phyloP scores from a whole-genome alignment of 805 yeast genomes.

The Candida multigemmis region DNA sequence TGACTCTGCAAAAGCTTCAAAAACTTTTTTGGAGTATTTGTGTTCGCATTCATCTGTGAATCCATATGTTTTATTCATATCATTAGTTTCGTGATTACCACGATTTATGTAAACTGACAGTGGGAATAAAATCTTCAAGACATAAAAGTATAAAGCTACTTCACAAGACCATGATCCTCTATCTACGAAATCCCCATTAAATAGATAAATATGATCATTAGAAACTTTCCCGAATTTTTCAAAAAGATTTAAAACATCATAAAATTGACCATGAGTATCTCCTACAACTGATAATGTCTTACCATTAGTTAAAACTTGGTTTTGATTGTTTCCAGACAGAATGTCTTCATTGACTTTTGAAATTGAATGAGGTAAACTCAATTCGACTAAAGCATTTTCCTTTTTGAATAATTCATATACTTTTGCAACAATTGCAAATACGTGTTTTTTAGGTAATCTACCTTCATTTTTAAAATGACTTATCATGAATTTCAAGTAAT shows the following conservation, averaged over 20 bases:
- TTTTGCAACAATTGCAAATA: conserved; percentile 69
- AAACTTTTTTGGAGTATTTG: conserved; percentile 75
- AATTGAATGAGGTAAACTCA: conserved; percentile 33
- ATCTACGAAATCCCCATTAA: conserved; percentile 97
- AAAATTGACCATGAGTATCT: conserved; percentile 96
- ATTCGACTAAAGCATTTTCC: conserved; percentile 73
- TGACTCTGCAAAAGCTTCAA: conserved; percentile 75
- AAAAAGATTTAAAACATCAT: conserved; percentile 79
- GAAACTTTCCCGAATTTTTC: conserved; percentile 62
- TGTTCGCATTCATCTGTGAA: conserved; percentile 92
- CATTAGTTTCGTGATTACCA: conserved; percentile 95
- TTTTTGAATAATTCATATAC: conserved; percentile 53
- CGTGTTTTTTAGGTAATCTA: conserved; percentile 70
- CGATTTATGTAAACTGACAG: conserved; percentile 65
- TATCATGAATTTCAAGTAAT: conserved; percentile 59
- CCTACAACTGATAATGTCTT: conserved; percentile 79
- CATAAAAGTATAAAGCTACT: conserved; percentile 74
- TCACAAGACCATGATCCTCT: conserved; percentile 98
- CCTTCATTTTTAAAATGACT: conserved; percentile 67
- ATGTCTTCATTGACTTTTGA: neutral
- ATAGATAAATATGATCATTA: conserved; percentile 63
- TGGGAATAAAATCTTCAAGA: conserved; percentile 73
- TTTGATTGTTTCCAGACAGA: conserved; percentile 9
- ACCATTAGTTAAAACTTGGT: conserved; percentile 16
- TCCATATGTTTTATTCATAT: conserved; percentile 95